Percentiles rank a stretch among this genome's conserved stretches.
phyloP scores from a whole-genome alignment of 768 basidiomycete species.

The Collybiopsis luxurians region DNA sequence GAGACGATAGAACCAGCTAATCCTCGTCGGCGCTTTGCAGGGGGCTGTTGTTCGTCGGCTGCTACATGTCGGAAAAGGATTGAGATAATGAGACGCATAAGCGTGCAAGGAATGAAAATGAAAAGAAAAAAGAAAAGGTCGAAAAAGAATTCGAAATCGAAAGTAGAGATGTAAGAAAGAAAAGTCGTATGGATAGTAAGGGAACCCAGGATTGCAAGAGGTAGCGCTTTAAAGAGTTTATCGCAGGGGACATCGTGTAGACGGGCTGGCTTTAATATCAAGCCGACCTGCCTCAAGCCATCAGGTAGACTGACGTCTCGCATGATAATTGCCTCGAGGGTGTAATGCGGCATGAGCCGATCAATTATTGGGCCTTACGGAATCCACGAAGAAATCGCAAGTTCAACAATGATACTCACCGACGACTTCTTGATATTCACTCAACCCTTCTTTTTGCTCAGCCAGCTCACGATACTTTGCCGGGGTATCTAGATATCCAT shows the following conservation, averaged over 20 bases:
- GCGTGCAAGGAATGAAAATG: slow-evolving; percentile 11
- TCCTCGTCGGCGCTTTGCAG: slow-evolving; percentile 76
- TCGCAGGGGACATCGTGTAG: background rate
- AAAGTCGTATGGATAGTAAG: background rate
- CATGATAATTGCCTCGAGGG: background rate
- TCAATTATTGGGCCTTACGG: background rate
- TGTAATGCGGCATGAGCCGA: background rate
- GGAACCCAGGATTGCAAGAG: slow-evolving; percentile 1
- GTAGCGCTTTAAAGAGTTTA: background rate
- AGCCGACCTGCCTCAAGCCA: background rate
- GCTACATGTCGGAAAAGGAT: slow-evolving; percentile 56
- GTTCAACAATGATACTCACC: slow-evolving; percentile 20
- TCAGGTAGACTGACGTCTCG: background rate
- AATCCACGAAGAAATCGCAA: slow-evolving; percentile 5
- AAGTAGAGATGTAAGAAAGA: background rate
- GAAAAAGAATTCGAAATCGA: background rate
- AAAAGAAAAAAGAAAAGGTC: slow-evolving; percentile 9
- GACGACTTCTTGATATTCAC: slow-evolving; percentile 25
- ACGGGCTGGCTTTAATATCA: slow-evolving; percentile 1
- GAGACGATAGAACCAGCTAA: slow-evolving; percentile 82
- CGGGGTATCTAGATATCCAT: slow-evolving; percentile 69
- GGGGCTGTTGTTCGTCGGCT: slow-evolving; percentile 32
- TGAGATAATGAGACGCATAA: slow-evolving; percentile 11
- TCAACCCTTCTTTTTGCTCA: slow-evolving; percentile 26
- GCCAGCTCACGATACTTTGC: slow-evolving; percentile 46